Percentiles rank a stretch among this genome's conserved stretches.
These are phyloP conservation scores for Brettanomyces custersianus DNA, from an alignment of 805 yeast genomes.

Conservation along the genomic window DNA sequence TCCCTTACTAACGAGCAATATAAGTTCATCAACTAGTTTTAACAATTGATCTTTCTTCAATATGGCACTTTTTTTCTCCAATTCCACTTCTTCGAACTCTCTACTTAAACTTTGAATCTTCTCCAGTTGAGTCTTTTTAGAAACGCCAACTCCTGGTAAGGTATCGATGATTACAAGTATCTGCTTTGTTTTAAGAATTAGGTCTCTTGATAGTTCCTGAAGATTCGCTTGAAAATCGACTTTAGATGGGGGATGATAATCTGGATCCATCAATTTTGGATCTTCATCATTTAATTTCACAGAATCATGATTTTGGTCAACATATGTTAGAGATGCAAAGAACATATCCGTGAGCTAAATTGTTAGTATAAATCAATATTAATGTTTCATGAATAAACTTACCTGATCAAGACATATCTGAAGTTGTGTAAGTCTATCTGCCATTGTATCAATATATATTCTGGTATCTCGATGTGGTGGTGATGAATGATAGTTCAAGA, in stretches of 20 bases:
- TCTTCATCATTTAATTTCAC: conserved; percentile 39
- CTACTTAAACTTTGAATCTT: conserved; percentile 53
- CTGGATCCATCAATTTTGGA: conserved; percentile 55
- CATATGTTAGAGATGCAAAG: conserved; percentile 68
- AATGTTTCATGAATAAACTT: conserved; percentile 15
- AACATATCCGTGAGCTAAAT: conserved; percentile 62
- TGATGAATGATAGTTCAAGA: too few relatives aligned
- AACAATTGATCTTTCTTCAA: conserved; percentile 55
- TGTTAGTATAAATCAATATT: background rate
- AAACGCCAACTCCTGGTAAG: conserved; percentile 86
- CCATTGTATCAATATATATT: too few relatives aligned
- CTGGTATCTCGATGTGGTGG: too few relatives aligned
- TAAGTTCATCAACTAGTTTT: conserved; percentile 56
- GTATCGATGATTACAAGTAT: conserved; percentile 79
- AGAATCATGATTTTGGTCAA: conserved; percentile 67
- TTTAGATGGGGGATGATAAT: conserved; percentile 33
- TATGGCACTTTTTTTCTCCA: conserved; percentile 46
- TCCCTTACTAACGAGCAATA: conserved; percentile 49
- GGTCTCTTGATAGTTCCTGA: conserved; percentile 75
- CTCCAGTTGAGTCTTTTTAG: conserved; percentile 62
- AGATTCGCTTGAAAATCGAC: conserved; percentile 36
- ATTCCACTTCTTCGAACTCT: conserved; percentile 54
- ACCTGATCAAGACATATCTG: conserved; percentile 79
- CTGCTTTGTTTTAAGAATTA: conserved; percentile 79
- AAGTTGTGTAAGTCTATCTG: conserved; percentile 83